Evolutionary conservation across 2,329 filamentous ascomycete genomes (phyloP), one percentile per base, ranked within the genome.

Genomic region (Ciborinia camelliae): DNA sequence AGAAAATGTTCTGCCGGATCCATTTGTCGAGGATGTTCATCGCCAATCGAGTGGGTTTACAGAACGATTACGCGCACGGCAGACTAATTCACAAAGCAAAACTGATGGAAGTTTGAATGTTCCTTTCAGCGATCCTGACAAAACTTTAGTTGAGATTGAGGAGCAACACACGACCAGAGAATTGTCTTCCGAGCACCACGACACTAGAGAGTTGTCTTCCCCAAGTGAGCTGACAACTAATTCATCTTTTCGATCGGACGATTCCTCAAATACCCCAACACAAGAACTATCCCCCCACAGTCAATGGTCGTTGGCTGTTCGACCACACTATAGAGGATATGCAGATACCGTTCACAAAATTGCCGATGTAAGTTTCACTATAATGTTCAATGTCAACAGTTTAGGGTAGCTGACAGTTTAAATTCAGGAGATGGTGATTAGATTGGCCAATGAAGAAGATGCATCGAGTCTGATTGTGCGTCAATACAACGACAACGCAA

Each of bases 401-500:
- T 20, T 41, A 6, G 28, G 28, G 15, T 32, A 60, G 32, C 71
- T 75, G 64, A 75, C 48, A n/a, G 59, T 3, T 26, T 28, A 15
- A n/a, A 14, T 8, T 35, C 12, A 75, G 74, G 72, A 74, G 50
- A 62, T 75, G 47, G 69, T 75, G 23, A 69, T 73, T 35, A 66
- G 70, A 32, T 62, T 76, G 14, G 53, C 68, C 4, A 58, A 68
- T 7, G 70, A 74, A 64, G 73, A 76, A 61, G 71, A 74, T 61
- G 67, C 63, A 9, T 71, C 75, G 63, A 68, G 59, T 7, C 65
- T 73, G 18, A 58, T 75, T 18, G 68, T 72, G 6, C 54, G 67
- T 7, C 71, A 75, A 55, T 76, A 75, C 60, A 51, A 69, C 35
- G 67, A 71, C 28, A 73, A 73, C 32, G 73, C 72, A 8, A 62